These are phyloP conservation scores for Apiospora pterosperma DNA, from an alignment of 2,329 filamentous ascomycete genomes.

Conservation along the genomic window DNA sequence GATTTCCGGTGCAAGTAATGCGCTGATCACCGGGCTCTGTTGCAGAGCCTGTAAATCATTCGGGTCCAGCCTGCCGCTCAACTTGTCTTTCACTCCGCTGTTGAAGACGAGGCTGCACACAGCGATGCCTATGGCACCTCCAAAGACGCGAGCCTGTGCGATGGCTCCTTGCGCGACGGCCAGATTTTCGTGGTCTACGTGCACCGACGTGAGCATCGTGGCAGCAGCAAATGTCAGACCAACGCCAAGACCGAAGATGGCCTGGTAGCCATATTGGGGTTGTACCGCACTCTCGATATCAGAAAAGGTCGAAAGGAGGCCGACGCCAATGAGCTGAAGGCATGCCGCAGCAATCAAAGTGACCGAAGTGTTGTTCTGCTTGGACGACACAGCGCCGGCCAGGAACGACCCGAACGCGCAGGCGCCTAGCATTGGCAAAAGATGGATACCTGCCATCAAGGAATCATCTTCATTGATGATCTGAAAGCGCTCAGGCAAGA, in stretches of 20 bases:
- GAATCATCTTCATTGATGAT: conserved; percentile 52
- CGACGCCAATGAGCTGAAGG: conserved; percentile 50
- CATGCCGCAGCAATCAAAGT: conserved; percentile 46
- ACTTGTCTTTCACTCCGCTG: conserved; percentile 33
- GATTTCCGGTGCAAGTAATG: conserved; percentile 29
- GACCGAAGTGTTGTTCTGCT: conserved; percentile 49
- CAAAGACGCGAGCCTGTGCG: conserved; percentile 57
- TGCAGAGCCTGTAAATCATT: conserved; percentile 39
- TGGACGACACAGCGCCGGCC: conserved; percentile 50
- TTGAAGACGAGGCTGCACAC: conserved; percentile 59
- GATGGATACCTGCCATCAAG: conserved; percentile 52
- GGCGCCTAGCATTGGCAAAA: conserved; percentile 55
- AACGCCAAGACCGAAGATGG: conserved; percentile 56
- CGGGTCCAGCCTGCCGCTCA: conserved; percentile 32
- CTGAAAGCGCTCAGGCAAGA: conserved; percentile 58
- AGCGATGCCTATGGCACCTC: conserved; percentile 56
- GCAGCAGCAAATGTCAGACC: conserved; percentile 55
- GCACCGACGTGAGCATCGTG: conserved; percentile 55
- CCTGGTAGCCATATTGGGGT: conserved; percentile 51
- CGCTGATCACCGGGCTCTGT: conserved; percentile 38
- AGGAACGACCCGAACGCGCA: conserved; percentile 55
- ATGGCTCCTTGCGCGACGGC: conserved; percentile 58
- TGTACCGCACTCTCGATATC: conserved; percentile 29
- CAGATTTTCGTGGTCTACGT: conserved; percentile 45
- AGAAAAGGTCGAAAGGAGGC: conserved; percentile 44